Conservation (phyloP, 2,329 filamentous ascomycete species). For the Cercospora brassicicola region DNA sequence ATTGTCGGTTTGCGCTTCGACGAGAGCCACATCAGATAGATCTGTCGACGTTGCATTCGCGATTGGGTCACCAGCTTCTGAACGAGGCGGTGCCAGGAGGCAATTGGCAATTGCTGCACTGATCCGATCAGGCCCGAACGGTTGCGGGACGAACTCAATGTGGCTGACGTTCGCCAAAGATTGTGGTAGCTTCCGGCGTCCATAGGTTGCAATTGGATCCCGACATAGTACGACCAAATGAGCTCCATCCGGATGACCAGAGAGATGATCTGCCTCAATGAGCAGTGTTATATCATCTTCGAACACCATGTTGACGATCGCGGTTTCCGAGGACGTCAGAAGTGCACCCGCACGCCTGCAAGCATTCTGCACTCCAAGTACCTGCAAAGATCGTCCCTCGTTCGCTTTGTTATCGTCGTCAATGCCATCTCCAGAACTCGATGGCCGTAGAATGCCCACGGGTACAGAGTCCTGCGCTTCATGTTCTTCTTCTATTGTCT, state of each 20-base stretch:
- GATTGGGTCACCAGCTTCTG: not conserved
- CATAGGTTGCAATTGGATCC: not conserved
- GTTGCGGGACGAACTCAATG: slow-evolving; percentile 11
- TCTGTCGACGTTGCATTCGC: not conserved
- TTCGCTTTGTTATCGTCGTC: not conserved
- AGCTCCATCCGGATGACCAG: not conserved
- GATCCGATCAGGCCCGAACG: slow-evolving; percentile 14
- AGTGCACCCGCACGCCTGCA: not conserved
- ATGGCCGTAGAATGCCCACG: not conserved
- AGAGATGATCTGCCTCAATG: not conserved
- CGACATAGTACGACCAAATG: slow-evolving; percentile 1
- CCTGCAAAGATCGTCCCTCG: not conserved
- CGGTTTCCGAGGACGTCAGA: not conserved
- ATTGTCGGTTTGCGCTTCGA: not conserved
- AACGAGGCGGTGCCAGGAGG: not conserved
- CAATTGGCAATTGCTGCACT: slow-evolving; percentile 7
- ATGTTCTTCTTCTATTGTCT: not conserved
- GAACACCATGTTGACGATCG: slow-evolving; percentile 6
- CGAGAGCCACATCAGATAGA: not conserved
- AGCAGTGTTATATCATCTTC: not conserved
- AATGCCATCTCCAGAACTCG: not conserved
- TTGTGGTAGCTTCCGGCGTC: not conserved
- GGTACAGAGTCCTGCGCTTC: not conserved
- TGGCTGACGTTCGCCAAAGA: not conserved
- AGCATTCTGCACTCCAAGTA: not conserved